These are phyloP conservation scores for Calendula officinalis DNA, from an alignment of 129 eudicot species.

Conservation along the genomic window DNA sequence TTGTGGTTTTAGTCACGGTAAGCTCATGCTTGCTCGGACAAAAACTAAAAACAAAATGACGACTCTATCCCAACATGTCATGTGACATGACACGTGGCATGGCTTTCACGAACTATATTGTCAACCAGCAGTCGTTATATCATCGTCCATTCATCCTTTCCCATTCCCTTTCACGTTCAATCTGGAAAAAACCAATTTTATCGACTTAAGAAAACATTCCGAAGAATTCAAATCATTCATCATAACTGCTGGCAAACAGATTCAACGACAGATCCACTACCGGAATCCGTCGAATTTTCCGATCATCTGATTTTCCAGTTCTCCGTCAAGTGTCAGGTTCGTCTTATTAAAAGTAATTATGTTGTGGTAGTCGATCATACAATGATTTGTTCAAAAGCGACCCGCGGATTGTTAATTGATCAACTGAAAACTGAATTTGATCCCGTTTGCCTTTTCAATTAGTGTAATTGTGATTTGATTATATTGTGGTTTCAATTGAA, in stretches of 20 bases:
- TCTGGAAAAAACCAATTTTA: not conserved
- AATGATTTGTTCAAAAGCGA: constrained; percentile 11
- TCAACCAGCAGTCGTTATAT: constrained; percentile 14
- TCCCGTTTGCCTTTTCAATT: constrained; percentile 13
- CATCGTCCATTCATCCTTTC: not conserved
- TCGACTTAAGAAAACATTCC: not conserved
- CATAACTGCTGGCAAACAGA: constrained; percentile 1
- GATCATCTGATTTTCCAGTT: constrained; percentile 15
- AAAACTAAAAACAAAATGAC: constrained; percentile 12
- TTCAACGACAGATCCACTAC: constrained; percentile 19
- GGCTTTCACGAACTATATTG: constrained; percentile 3
- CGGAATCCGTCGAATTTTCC: constrained; percentile 14
- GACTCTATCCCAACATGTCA: not conserved
- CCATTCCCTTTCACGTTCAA: not conserved
- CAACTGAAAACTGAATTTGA: constrained; percentile 5
- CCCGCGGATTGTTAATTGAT: not conserved
- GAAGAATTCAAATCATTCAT: constrained; percentile 19
- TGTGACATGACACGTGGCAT: constrained; percentile 20
- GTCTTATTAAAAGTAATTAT: constrained; percentile 5
- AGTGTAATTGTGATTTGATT: constrained; percentile 5
- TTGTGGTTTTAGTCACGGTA: too few relatives aligned
- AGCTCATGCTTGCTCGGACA: too few relatives aligned
- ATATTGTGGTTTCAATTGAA: constrained; percentile 1
- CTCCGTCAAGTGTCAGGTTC: constrained; percentile 26
- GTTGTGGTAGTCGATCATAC: constrained; percentile 5